Evolutionary conservation across 768 basidiomycete genomes (phyloP).

Genomic region (Floccularia luteovirens): DNA sequence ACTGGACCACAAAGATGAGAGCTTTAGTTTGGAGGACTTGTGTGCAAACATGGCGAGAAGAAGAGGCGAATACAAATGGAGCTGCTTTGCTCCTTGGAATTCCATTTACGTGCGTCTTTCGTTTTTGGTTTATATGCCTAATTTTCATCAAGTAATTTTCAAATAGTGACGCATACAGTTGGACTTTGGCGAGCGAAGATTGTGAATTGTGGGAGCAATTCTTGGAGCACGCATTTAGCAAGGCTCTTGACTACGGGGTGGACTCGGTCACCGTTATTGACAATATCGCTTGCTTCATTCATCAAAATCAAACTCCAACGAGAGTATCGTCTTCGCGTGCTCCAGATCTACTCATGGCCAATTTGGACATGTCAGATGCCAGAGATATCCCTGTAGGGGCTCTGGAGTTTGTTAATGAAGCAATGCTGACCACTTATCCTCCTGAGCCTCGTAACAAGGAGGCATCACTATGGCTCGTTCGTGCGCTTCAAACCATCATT

Average conservation of each 20-base stretch:
- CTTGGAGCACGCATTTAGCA: constrained; percentile 40
- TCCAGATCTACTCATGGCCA: constrained; percentile 53
- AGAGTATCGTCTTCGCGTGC: constrained; percentile 41
- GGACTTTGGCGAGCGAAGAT: constrained; percentile 50
- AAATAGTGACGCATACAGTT: constrained; percentile 30
- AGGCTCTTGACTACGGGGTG: constrained; percentile 53
- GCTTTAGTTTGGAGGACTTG: constrained; percentile 51
- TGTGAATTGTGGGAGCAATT: constrained; percentile 53
- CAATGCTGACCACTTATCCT: constrained; percentile 57
- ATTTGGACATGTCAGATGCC: constrained; percentile 41
- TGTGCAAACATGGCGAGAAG: constrained; percentile 46
- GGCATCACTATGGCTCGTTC: constrained; percentile 54
- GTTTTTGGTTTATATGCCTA: constrained; percentile 13
- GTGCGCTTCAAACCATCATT: constrained; percentile 45
- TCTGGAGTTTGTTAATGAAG: constrained; percentile 53
- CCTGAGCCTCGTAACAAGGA: constrained; percentile 47
- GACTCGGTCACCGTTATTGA: constrained; percentile 49
- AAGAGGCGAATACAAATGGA: constrained; percentile 46
- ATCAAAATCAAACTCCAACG: constrained; percentile 27
- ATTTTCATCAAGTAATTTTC: constrained; percentile 1
- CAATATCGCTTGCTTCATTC: constrained; percentile 41
- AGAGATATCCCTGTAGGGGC: constrained; percentile 46
- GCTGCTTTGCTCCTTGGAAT: constrained; percentile 44
- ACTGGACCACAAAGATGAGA: constrained; percentile 34
- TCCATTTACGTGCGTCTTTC: constrained; percentile 51